Evolutionary conservation across 805 yeast genomes (phyloP), one percentile per base, ranked within the genome.

Genomic region (Monosporozyma solicola): DNA sequence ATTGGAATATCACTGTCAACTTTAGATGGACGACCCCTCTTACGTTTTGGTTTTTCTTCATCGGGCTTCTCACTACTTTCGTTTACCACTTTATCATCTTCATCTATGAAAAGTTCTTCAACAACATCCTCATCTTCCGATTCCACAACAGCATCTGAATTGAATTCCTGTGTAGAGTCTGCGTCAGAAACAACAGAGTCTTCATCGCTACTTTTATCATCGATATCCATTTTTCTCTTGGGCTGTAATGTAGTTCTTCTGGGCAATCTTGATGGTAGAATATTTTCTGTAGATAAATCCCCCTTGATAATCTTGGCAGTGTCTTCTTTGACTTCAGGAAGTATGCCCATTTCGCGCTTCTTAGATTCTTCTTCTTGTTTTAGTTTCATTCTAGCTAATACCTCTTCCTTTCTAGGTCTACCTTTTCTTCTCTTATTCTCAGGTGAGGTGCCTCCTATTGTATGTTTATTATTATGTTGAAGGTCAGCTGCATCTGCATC

Each of bases 51-150:
- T 45, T 45, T 25, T 31, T 35, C 49, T 29, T 35, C 49, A 11
- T 47, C 29, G 5, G 11, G 10, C n/a, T 6, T 32, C 4, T 47
- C n/a, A 3, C 6, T 25, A 22, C 13, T 16, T 8, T 10, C 3
- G 15, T 27, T 16, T 4, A n/a, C 35, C 5, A 22, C 51, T 39
- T 31, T 31, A 3, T 66, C 74, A 27, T 64, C 70, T 7, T 66
- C 74, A 13, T 66, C 32, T 13, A 16, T n/a, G 8, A 7, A 70
- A 7, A 63, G 69, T 15, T 59, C 64, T n/a, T 60, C 60, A 10
- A 55, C 61, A 25, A 55, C 43, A 15, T 15, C 24, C 2, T 16
- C 47, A 29, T 53, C 63, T 5, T 57, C 69, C n/a, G 22, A 24
- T 22, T 29, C 35, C 9, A 22, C 43, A 9, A 20, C 50, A 16